Percentiles rank a stretch among this genome's conserved stretches.
Conservation (phyloP, 495 filamentous ascomycete genomes). For the Hyaloscypha variabilis region DNA sequence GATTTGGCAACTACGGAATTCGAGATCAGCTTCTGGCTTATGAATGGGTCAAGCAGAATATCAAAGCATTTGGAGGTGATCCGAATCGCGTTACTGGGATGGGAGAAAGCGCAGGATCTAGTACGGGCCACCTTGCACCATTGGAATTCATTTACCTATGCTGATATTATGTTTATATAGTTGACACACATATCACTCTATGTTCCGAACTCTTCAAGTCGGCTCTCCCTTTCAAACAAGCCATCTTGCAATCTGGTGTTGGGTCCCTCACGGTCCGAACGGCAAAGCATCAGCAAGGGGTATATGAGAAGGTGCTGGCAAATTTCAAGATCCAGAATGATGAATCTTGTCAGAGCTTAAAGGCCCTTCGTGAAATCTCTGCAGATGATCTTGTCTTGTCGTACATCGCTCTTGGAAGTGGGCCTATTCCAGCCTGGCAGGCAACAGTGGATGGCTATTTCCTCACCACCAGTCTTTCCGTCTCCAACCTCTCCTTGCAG, state of each 20-base stretch:
- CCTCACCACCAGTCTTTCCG: background rate
- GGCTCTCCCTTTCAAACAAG: background rate
- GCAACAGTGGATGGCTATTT: slow-evolving; percentile 13
- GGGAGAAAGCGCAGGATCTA: slow-evolving; percentile 63
- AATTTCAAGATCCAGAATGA: background rate
- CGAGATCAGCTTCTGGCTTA: slow-evolving; percentile 43
- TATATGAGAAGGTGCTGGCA: background rate
- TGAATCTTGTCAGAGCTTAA: background rate
- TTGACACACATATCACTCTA: slow-evolving; percentile 5
- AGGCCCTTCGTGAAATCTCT: slow-evolving; percentile 1
- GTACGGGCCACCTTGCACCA: background rate
- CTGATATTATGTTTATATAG: background rate
- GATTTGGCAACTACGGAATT: slow-evolving; percentile 52
- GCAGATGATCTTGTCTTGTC: slow-evolving; percentile 6
- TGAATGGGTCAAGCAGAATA: slow-evolving; percentile 51
- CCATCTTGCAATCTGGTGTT: background rate
- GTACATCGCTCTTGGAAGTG: background rate
- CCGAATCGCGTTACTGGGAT: slow-evolving; percentile 41
- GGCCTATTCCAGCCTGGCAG: slow-evolving; percentile 3
- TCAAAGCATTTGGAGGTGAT: slow-evolving; percentile 38
- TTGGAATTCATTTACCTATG: too few species aligned
- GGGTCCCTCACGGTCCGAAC: background rate
- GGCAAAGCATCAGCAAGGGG: background rate
- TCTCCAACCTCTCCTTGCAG: background rate
- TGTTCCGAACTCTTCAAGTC: slow-evolving; percentile 7